These are phyloP conservation scores for Trichosporon faecale DNA, from an alignment of 1,284 basidiomycete species.

Conservation along the genomic window DNA sequence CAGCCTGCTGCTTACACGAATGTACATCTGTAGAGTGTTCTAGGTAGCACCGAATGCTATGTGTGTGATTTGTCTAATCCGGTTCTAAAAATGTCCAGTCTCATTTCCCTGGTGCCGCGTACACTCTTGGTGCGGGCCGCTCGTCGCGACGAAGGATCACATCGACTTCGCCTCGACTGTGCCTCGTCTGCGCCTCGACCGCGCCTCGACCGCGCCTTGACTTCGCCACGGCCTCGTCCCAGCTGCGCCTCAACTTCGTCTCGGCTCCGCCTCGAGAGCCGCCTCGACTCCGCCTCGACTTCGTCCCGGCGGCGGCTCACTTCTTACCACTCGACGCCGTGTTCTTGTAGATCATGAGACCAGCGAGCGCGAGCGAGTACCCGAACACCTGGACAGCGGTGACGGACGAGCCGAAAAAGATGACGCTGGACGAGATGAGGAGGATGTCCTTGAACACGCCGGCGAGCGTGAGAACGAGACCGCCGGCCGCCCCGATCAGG, in stretches of 20 bases:
- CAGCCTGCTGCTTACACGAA: background rate
- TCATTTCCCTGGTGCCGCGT: background rate
- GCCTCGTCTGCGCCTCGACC: no score
- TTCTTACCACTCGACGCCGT: constrained; percentile 20
- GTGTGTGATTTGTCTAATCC: background rate
- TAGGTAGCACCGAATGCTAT: background rate
- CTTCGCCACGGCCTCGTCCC: background rate
- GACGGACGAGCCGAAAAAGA: constrained; percentile 73
- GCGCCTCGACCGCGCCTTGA: no score
- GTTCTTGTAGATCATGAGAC: constrained; percentile 45
- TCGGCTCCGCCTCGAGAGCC: no score
- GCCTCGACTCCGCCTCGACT: no score
- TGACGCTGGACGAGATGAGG: constrained; percentile 79
- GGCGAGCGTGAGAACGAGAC: constrained; percentile 85
- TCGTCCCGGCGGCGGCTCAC: constrained; percentile 2
- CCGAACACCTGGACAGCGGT: constrained; percentile 77
- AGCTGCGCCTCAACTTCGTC: no score
- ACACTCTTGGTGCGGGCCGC: background rate
- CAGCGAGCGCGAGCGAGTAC: constrained; percentile 38
- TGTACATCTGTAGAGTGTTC: background rate
- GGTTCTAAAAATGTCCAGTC: background rate
- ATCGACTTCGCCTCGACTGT: no score
- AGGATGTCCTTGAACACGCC: constrained; percentile 97
- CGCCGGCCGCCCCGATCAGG: constrained; percentile 81
- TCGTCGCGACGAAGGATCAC: no score